Base-by-base conservation (phyloP, 805 yeast species). In the Candida verbasci region DNA sequence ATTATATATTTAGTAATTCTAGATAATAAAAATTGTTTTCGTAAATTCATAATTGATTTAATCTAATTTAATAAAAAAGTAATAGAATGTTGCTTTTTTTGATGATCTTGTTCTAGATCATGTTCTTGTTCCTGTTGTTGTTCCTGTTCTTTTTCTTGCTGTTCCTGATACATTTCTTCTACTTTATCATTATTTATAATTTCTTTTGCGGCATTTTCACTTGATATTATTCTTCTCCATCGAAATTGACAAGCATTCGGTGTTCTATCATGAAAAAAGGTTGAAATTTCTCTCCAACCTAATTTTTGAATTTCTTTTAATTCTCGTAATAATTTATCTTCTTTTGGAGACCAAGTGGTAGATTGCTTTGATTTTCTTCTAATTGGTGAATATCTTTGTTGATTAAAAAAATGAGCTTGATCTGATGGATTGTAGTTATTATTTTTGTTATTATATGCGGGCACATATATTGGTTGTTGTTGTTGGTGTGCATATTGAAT, bases 221-320 rank as follows among this genome's bases (percentile, higher is more conserved):
- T 70, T 42, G 62, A 56, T 21, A 70, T 68, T 14, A 72, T 60
- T 44, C 95, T 62, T 56, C 95, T 73, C 95, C 95, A 86, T 48
- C 95, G 74, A 53, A 85, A 85, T 60, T 85, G 94, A 50, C 95
- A 85, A 2, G 94, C 94, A 53, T 85, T 86, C 24, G 94, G 88
- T 2, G 95, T 86, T 53, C 95, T 66, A 55, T 82, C 82, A 29
- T 77, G 72, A 57, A 86, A 86, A 51, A 82, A 84, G 23, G 80
- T 71, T 1, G 93, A 81, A 34, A 86, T 86, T 46, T 86, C 95
- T 56, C 86, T 79, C 95, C 95, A 86, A 1, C 95, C 95, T 47
- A 86, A 69, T 54, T 83, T 84, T 55, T 80, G 85, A 43, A 79
- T 78, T 55, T 86, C 95, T 58, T 86, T 86, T 51, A 86, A 68